A percentile compares a stretch with the other conserved stretches of the same genome.
Evolutionary conservation across 495 filamentous ascomycete species (phyloP).

Genomic region (Podospora appendiculata): DNA sequence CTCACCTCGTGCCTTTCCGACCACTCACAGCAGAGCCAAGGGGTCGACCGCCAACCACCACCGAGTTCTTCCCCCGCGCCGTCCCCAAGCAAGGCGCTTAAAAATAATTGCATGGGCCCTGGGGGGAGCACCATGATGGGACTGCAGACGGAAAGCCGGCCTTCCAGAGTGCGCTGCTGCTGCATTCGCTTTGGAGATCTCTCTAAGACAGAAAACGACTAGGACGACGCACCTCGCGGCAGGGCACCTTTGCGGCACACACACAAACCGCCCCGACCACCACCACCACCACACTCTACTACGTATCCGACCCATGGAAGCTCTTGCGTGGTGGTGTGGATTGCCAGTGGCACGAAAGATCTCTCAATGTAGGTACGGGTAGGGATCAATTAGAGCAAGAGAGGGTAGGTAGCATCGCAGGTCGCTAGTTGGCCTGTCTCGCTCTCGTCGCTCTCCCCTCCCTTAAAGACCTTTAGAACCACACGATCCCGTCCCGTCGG

Average conservation of each 20-base stretch:
- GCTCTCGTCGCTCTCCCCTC: not conserved
- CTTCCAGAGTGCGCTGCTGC: constrained; percentile 11
- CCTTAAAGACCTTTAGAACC: not conserved
- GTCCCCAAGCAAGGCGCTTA: constrained; percentile 11
- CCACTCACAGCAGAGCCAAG: constrained; percentile 10
- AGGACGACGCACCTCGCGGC: not conserved
- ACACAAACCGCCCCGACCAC: too few species aligned
- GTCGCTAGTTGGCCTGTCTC: not conserved
- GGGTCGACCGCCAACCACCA: not conserved
- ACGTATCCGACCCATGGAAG: too few species aligned
- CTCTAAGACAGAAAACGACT: not conserved
- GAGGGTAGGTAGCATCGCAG: not conserved
- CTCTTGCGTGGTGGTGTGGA: too few species aligned
- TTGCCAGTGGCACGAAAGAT: not conserved
- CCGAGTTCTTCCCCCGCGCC: not conserved
- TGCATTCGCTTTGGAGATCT: constrained; percentile 3
- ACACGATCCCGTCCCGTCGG: not conserved
- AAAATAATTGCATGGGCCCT: constrained; percentile 10
- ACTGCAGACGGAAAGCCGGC: constrained; percentile 13
- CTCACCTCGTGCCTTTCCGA: not conserved
- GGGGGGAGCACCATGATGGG: not conserved
- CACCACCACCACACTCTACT: not conserved
- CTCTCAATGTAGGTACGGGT: not conserved
- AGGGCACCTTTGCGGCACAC: too few species aligned
- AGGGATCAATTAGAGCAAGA: too few species aligned